Evolutionary conservation across 1,284 basidiomycete species (phyloP).

Genomic region (Retiboletus flavoniger): DNA sequence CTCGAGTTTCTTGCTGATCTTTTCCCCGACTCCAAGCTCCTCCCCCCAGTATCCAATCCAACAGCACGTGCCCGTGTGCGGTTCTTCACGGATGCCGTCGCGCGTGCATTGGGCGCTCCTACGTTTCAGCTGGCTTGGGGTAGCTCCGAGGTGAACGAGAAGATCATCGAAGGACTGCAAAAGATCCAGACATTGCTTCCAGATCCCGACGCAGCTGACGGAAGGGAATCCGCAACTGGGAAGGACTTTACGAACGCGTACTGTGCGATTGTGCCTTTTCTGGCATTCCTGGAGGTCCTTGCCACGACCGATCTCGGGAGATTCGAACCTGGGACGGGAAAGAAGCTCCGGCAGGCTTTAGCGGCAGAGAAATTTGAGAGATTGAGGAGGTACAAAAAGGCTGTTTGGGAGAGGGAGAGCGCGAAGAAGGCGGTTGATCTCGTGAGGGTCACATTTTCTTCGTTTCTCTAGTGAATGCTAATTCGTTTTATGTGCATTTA

Average conservation of each 20-base stretch:
- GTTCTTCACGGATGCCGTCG: constrained; percentile 56
- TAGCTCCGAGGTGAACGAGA: background rate
- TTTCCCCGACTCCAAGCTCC: constrained; percentile 44
- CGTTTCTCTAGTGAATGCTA: background rate
- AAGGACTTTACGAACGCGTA: constrained; percentile 51
- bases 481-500: background rate
- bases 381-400: background rate
- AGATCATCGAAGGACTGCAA: constrained; percentile 21
- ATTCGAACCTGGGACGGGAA: constrained; percentile 42
- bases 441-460: background rate
- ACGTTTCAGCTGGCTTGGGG: background rate
- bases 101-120: constrained; percentile 22
- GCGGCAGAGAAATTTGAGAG: background rate
- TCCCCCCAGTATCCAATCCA: constrained; percentile 42
- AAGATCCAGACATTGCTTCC: constrained; percentile 37
- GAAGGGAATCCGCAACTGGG: constrained; percentile 34
- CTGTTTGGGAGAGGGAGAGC: background rate
- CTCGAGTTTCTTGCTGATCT: constrained; percentile 64
- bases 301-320: constrained; percentile 45
- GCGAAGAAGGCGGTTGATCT: constrained; percentile 1
- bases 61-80: constrained; percentile 55
- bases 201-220: background rate
- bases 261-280: constrained; percentile 48
- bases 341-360: constrained; percentile 29
- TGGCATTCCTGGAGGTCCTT: constrained; percentile 41